phyloP scores from a whole-genome alignment of 331 rosid species.

The Pyracantha coccinea region DNA sequence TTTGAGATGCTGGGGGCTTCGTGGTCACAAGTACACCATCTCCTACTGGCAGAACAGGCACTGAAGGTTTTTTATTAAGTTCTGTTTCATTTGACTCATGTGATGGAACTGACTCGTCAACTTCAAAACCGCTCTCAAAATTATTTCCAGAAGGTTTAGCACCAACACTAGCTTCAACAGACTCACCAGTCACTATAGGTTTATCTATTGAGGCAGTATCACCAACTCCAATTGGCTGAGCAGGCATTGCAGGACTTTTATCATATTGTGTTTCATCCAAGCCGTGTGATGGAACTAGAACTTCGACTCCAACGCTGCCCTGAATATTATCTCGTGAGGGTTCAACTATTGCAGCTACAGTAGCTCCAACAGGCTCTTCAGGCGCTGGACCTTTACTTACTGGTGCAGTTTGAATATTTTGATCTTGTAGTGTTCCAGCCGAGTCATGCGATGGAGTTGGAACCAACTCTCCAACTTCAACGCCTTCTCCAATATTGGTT shows the following conservation, averaged over 20 bases:
- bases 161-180: neutral
- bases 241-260: neutral
- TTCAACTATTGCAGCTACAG: neutral
- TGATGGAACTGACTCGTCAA: slow-evolving; percentile 4
- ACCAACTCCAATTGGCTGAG: neutral
- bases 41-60: slow-evolving; percentile 9
- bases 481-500: neutral
- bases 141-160: neutral
- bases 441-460: neutral
- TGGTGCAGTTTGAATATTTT: slow-evolving; percentile 9
- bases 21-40: slow-evolving; percentile 3
- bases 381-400: neutral
- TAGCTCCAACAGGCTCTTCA: slow-evolving; percentile 1
- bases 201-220: neutral
- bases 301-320: neutral
- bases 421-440: neutral
- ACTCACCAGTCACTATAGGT: neutral
- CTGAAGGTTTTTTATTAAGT: slow-evolving; percentile 3
- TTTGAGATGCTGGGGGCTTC: neutral
- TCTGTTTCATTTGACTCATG: slow-evolving; percentile 3
- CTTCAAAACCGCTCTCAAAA: neutral
- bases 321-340: slow-evolving; percentile 2
- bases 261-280: neutral
- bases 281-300: neutral
- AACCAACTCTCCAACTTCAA: slow-evolving; percentile 2